A percentile compares a stretch with the other conserved stretches of the same genome.
Conservation (phyloP, 805 yeast genomes). For the Tetrapisispora arboricola region DNA sequence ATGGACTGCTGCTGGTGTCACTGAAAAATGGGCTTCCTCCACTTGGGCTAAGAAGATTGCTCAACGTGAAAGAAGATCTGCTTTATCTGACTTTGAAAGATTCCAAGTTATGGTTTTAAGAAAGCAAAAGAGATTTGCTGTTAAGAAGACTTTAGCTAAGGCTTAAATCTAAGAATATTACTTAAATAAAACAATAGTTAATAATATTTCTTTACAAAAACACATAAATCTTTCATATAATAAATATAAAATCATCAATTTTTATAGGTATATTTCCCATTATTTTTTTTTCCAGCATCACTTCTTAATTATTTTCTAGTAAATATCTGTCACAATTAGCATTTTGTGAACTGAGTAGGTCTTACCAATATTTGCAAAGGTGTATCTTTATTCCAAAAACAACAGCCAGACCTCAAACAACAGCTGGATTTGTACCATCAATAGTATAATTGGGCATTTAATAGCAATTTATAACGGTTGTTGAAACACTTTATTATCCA, state of each 20-base stretch:
- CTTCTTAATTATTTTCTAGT: too few relatives aligned
- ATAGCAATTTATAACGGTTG: too few relatives aligned
- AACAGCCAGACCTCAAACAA: too few relatives aligned
- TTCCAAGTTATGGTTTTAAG: slow-evolving; percentile 96
- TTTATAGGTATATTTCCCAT: not conserved
- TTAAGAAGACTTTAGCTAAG: slow-evolving; percentile 94
- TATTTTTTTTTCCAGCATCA: too few relatives aligned
- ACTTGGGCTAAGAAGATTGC: slow-evolving; percentile 98
- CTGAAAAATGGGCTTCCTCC: slow-evolving; percentile 84
- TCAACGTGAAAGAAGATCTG: slow-evolving; percentile 85
- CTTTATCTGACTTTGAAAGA: slow-evolving; percentile 95
- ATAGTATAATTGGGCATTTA: too few relatives aligned
- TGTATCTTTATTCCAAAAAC: too few relatives aligned
- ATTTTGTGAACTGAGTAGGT: too few relatives aligned
- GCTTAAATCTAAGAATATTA: slow-evolving; percentile 44
- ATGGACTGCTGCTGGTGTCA: slow-evolving; percentile 85
- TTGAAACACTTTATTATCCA: too few relatives aligned
- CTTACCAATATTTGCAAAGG: too few relatives aligned
- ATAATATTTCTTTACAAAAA: slow-evolving; percentile 1
- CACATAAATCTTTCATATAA: slow-evolving; percentile 3
- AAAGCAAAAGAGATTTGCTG: slow-evolving; percentile 94
- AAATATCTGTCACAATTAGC: too few relatives aligned
- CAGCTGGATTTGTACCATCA: too few relatives aligned
- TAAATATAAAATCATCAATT: slow-evolving; percentile 3
- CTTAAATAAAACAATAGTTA: slow-evolving; percentile 1